Evolutionary conservation across 768 basidiomycete species (phyloP).

Genomic region (Tremella fuciformis): DNA sequence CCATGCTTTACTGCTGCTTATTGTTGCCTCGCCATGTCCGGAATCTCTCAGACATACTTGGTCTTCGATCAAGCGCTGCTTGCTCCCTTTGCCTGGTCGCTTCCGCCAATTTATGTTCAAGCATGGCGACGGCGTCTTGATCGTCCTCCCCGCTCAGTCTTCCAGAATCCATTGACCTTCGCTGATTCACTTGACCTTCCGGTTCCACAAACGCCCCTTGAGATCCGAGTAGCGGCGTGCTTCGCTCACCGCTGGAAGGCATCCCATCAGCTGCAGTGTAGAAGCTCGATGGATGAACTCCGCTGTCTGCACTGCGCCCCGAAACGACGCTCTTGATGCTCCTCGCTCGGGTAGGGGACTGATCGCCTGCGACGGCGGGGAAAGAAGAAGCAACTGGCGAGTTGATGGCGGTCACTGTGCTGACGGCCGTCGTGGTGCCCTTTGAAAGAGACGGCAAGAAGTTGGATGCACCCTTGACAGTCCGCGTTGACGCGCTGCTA

Average conservation of each 20-base stretch:
- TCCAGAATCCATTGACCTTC: background rate
- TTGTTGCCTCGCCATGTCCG: background rate
- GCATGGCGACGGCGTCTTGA: constrained; percentile 17
- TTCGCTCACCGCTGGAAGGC: background rate
- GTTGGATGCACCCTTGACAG: constrained; percentile 19
- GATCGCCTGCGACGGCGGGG: constrained; percentile 10
- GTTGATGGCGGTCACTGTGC: constrained; percentile 19
- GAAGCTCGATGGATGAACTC: background rate
- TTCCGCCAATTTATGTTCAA: constrained; percentile 19
- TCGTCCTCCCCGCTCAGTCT: constrained; percentile 8
- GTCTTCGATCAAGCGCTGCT: background rate
- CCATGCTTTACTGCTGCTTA: too few species aligned
- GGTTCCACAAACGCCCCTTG: background rate
- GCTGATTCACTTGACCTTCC: background rate
- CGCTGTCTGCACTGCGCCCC: constrained; percentile 1
- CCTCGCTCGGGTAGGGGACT: background rate
- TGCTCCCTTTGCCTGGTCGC: constrained; percentile 18
- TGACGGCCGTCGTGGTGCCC: constrained; percentile 28
- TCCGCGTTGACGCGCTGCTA: constrained; percentile 22
- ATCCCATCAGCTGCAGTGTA: background rate
- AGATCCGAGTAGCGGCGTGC: background rate
- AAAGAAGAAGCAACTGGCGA: background rate
- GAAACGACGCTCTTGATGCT: background rate
- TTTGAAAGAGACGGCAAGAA: constrained; percentile 18
- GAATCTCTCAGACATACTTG: background rate